These are phyloP conservation scores for Eucalyptus fibrosa DNA, from an alignment of 345 rosid species.

Conservation along the genomic window DNA sequence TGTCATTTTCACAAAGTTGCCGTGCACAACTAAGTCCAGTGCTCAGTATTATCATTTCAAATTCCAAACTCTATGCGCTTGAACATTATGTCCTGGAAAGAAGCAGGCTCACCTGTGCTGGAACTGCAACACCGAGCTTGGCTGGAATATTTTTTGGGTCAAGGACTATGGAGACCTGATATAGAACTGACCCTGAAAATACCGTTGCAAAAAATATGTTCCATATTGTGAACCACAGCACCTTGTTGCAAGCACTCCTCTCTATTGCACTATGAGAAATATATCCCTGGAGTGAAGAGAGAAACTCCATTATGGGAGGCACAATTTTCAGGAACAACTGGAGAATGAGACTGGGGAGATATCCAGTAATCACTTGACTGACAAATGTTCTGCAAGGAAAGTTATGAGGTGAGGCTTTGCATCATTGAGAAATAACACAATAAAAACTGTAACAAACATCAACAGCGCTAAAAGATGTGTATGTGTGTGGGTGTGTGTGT, in stretches of 20 bases:
- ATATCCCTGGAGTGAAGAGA: conserved; percentile 88
- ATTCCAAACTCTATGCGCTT: not conserved
- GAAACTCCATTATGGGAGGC: conserved; percentile 90
- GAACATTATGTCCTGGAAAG: not conserved
- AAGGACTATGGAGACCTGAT: conserved; percentile 49
- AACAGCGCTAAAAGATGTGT: not conserved
- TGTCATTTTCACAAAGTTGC: not conserved
- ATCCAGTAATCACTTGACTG: conserved; percentile 74
- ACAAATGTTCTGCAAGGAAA: conserved; percentile 61
- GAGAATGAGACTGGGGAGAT: conserved; percentile 92
- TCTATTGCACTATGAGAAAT: conserved; percentile 72
- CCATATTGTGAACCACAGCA: conserved; percentile 95
- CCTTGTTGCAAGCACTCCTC: conserved; percentile 90
- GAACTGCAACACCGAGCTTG: conserved; percentile 77
- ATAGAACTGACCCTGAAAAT: conserved; percentile 73
- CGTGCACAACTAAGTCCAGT: not conserved
- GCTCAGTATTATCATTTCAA: not conserved
- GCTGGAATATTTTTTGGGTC: conserved; percentile 65
- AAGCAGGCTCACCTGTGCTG: conserved; percentile 65
- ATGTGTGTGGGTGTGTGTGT: accelerated
- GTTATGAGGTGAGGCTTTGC: not conserved
- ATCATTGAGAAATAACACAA: not conserved
- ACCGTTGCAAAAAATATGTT: conserved; percentile 87
- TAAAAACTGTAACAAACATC: not conserved
- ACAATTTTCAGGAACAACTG: conserved; percentile 62